Evolutionary conservation across 768 basidiomycete genomes (phyloP), one percentile per base, ranked within the genome.

Genomic region (Mycena pura): DNA sequence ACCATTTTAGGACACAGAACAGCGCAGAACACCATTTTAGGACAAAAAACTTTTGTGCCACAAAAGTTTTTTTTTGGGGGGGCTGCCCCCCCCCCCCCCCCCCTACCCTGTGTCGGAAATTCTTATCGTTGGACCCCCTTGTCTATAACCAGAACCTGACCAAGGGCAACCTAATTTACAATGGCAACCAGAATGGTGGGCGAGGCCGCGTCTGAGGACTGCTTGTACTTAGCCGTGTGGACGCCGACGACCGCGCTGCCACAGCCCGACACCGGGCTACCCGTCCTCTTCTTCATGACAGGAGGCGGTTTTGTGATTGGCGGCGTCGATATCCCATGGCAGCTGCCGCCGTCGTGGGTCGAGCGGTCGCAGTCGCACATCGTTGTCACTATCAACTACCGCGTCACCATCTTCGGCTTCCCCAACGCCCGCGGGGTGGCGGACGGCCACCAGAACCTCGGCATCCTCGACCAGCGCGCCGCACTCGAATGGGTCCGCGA

Each of bases 311-410:
- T 51, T 38, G 13, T 24, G 17, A 8, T 28, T 27, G 49, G 49
- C 49, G 49, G 49, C 38, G 38, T 51, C 21, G 25, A 51, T 24
- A 40, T 51, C 17, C 36, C 21, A n/a, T 51, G 49, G 49, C 36
- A 51, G 49, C 49, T 51, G 21, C 49, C 49, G 66, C 61, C 83
- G 25, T 45, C 69, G 56, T 46, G 50, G 19, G 62, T 73, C 27
- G 61, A 51, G 49, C 49, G 49, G 25, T 38, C 36, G 25, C 49
- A 51, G 49, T 22, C 21, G 25, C 38, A 39, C 38, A 51, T 51
- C 31, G 49, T 40, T 27, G 38, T 51, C 36, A 51, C 49, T n/a
- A 51, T 51, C 36, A 48, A 57, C 38, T 51, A 51, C 49, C 49
- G 49, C 8, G 7, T 51, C 49, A 40, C 19, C 13, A 51, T 51